Conservation (phyloP, 352 stramenopile genomes). For the Globisporangium nagaii region DNA sequence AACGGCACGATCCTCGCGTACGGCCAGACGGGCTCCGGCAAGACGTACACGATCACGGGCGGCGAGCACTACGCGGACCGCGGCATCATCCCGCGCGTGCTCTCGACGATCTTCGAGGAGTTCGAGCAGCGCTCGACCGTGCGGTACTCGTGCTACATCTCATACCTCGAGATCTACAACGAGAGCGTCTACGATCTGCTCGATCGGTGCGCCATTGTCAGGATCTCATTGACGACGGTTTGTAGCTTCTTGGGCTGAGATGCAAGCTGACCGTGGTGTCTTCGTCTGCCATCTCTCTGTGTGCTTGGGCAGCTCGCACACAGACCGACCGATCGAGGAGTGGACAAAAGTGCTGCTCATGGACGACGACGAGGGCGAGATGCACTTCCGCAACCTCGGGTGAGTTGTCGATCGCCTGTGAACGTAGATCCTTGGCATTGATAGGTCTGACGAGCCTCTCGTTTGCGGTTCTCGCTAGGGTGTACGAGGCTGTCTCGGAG, state of each 20-base stretch:
- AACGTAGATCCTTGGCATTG: too few species aligned
- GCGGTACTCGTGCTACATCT: slow-evolving; percentile 88
- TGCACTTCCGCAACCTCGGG: slow-evolving; percentile 77
- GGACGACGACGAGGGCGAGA: slow-evolving; percentile 74
- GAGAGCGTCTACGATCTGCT: slow-evolving; percentile 94
- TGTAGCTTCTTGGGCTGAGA: too few species aligned
- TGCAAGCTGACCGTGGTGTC: too few species aligned
- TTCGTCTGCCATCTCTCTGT: not conserved
- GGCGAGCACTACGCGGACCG: slow-evolving; percentile 92
- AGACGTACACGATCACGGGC: slow-evolving; percentile 78
- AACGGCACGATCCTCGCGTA: slow-evolving; percentile 75
- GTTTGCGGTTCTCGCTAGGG: too few species aligned
- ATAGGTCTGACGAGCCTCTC: too few species aligned
- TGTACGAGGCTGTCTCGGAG: slow-evolving; percentile 81
- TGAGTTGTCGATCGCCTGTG: slow-evolving; percentile 4
- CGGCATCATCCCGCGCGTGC: slow-evolving; percentile 92
- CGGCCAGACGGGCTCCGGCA: slow-evolving; percentile 63
- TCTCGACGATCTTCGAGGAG: slow-evolving; percentile 91
- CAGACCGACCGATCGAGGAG: slow-evolving; percentile 66
- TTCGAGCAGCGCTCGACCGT: slow-evolving; percentile 53
- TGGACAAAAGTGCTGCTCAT: slow-evolving; percentile 78
- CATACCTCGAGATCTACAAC: slow-evolving; percentile 97
- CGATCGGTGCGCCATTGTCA: slow-evolving; percentile 40
- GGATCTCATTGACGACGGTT: too few species aligned
- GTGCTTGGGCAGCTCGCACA: slow-evolving; percentile 36